Evolutionary conservation across 164 flowering plant genomes (phyloP).

Genomic region (Vitis amurensis): DNA sequence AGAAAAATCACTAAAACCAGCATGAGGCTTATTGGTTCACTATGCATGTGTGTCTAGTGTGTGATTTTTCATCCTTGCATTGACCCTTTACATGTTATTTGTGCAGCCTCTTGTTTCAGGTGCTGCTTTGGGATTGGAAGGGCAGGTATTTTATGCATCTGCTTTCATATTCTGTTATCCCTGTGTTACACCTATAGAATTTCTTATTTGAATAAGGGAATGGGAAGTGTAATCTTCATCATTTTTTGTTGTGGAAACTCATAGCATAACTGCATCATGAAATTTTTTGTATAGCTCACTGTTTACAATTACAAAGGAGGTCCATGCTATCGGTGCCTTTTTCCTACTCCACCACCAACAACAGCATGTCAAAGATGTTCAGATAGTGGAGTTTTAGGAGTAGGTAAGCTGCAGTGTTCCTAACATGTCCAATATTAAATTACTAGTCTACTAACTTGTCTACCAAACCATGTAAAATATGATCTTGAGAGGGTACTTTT

Average conservation of each 20-base stretch:
- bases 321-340: constrained; percentile 93
- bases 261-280: not conserved
- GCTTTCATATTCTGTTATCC: not conserved
- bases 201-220: not conserved
- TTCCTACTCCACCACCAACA: constrained; percentile 92
- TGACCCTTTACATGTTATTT: constrained; percentile 1
- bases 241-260: not conserved
- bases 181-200: not conserved
- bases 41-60: not conserved
- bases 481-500: not conserved
- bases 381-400: constrained; percentile 98
- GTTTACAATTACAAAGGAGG: constrained; percentile 90
- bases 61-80: not conserved
- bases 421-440: not conserved
- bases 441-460: not conserved
- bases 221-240: too few relatives aligned
- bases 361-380: constrained; percentile 95
- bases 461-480: not conserved
- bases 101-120: constrained; percentile 98
- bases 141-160: constrained; percentile 61
- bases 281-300: constrained; percentile 61
- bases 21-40: not conserved
- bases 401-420: constrained; percentile 46
- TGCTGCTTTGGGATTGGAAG: constrained; percentile 97
- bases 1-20: not conserved